Base-by-base conservation (phyloP, 257 asterid genomes). In the Parsonsia alboflavescens region DNA sequence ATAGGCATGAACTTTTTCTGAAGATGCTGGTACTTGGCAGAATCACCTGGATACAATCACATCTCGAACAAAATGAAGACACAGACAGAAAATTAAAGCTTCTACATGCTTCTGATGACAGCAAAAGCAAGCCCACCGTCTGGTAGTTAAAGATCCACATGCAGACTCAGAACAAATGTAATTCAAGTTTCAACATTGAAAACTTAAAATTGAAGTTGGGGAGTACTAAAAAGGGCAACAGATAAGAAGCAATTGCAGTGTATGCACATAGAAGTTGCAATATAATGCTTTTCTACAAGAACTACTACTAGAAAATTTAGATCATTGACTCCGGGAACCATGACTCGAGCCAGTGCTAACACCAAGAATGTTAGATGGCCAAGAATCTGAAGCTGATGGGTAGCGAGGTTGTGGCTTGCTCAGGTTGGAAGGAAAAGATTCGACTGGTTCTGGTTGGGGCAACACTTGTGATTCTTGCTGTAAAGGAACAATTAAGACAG, bases 341-440 rank as follows among this genome's bases (percentile, higher is more conserved):
- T 54, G 52, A 41, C 64, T 45, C 16, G 73, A 24, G 57, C 80
- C 49, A 74, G 33, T 61, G 30, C 77, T 45, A 26, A 2, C 13
- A 44, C 63, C 50, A 73, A 90, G 93, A 80, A 88, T 77, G 52
- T 85, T 83, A 62, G 87, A 76, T 0, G 90, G 86, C 96, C 91
- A 90, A 10, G 89, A 82, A 56, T 90, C 96, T 4, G 86, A 79
- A 42, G 90, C 54, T 1, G 93, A 90, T 71, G 96, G 91, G 72
- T 90, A 90, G 45, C 96, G 93, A 9, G 93, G 89, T 12, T 73
- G 79, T 3, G 96, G 96, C 76, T 75, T 82, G 82, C 87, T 88
- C 88, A 88, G 88, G 33, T 66, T 83, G 36, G 93, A 62, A 39
- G 79, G 50, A 21, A 21, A 63, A 73, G 79, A 69, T 71, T 75